Base-by-base conservation (phyloP, 495 filamentous ascomycete genomes). In the Talaromyces trachyspermus region DNA sequence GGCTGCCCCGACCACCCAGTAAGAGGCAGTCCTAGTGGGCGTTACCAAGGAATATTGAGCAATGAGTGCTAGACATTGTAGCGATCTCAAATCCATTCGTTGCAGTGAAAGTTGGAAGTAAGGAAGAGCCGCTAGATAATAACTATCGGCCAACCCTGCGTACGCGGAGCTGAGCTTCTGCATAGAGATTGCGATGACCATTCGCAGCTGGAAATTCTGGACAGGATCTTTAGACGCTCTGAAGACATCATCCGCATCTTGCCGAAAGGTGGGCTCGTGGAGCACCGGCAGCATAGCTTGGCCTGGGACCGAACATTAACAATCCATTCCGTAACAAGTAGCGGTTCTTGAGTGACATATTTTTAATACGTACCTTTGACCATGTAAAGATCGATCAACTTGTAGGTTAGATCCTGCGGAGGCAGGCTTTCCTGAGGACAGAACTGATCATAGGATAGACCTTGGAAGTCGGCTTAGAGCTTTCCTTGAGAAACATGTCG, bases 21-120 rank as follows among this genome's bases (percentile, higher is more conserved):
- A 97, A 30, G 83, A 83, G 15, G 91, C 92, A 18, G 89, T 94
- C 38, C 88, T 71, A 0, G 89, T 95, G 3, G 91, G 89, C 3
- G 90, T 95, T 30, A 95, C 65, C 29, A 95, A 71, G 8, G 91
- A 95, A 67, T 97, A 97, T 57, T 91, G 87, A 15, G 80, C 88
- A 63, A 95, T 89, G 10, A 97, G 62, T 0, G 84, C 76, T 36
- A 95, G 77, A 53, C 89, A 95, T 63, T 97, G 91, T n/a, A 97
- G 66, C 0, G 91, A 89, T 55, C 79, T 84, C 12, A 95, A 59
- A 56, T 95, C 85, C 74, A 90, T 94, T 11, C 79, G 77, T 48
- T 80, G 77, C 29, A 95, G 70, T 10, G 89, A 79, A 1, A 75
- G 76, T 54, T 95, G 87, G 37, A 95, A 76, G 52, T 80, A 84